Evolutionary conservation across 176 grass and related monocot genomes (phyloP), one percentile per base, ranked within the genome.

Genomic region (Triticum urartu): DNA sequence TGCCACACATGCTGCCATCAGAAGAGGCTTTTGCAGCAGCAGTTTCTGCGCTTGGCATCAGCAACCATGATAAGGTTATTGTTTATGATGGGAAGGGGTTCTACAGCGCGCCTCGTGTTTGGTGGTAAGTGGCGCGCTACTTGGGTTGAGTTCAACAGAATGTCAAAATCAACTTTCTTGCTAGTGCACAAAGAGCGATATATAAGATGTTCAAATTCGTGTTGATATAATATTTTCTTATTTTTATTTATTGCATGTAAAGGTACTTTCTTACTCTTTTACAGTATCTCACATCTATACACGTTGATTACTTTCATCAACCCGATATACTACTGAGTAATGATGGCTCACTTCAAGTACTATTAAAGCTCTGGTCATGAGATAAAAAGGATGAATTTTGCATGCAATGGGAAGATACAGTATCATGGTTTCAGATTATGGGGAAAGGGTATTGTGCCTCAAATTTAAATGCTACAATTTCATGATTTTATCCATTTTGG

Each of bases 1-100:
- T 98, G 83, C 91, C 94, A 22, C 97, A 96, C 87, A 99, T 96
- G 97, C 69, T 99, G 54, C 94, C 94, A 79, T 91, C 86, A 42
- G 81, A 96, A 90, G 89, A 91, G 62, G 90, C 97, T 75, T 99
- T 99, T 71, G 84, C 92, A 78, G 94, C 90, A 87, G 90, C 87
- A 70, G 68, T 96, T 87, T 94, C 94, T 56, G 86, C 85, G 35
- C 92, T 99, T 72, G 94, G 61, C 69, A 91, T 98, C 21, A 86
- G 71, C 32, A 93, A 99, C 58, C 78, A 91, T 17, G 93, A 99
- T 75, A 85, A 80, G 72, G 79, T 99, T 30, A 85, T 99, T 86
- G 69, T 99, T 83, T 99, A 96, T 92, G 97, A 99, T 78, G 90
- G 86, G 69, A 99, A 99, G 50, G 97, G 94, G 14, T 79, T 91